Base-by-base conservation (phyloP, 2,329 filamentous ascomycete species). In the Sporothrix pallida region DNA sequence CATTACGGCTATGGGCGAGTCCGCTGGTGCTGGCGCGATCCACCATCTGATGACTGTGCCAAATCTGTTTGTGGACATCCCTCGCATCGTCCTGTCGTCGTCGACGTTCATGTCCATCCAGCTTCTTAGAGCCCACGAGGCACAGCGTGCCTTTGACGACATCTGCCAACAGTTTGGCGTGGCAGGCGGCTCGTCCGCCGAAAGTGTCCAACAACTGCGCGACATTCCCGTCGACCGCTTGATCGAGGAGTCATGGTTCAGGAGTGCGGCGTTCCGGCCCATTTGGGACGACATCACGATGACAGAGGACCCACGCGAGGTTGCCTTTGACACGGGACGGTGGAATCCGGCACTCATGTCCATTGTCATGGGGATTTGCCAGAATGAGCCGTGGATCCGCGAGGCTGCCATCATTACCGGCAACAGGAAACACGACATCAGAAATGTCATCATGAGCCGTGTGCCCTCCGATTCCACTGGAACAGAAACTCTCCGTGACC, bases 231-330 rank as follows among this genome's bases (percentile, higher is more conserved):
- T 56, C 3, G n/a, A 15, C 6, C 42, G 52, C 13, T 31, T 72
- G 42, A 50, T 72, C 5, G 71, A 63, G 17, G 48, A 56, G 20
- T 44, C 71, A 1, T 65, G 62, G 48, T 72, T 65, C 13, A 42
- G 20, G 12, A 65, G 58, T n/a, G 15, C 37, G 8, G 26, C 44
- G n/a, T 72, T 42, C 48, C 56, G 71, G 17, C 71, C 71, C 26
- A 67, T 72, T 20, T 72, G 71, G 71, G 71, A 72, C 48, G 71
- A 72, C 10, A 72, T 72, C 26, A 72, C 60, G 1, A 72, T 72
- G 17, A 65, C 71, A 7, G 12, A n/a, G 8, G 60, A 72, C 31
- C 71, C 71, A n/a, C 71, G 60, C 6, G n/a, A 72, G 5, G 60
- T 15, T 6, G 42, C 60, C 1, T 62, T 69, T 31, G 17, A 73